Evolutionary conservation across 441 rosid genomes (phyloP), one percentile per base, ranked within the genome.

Genomic region (Brassica balearica): DNA sequence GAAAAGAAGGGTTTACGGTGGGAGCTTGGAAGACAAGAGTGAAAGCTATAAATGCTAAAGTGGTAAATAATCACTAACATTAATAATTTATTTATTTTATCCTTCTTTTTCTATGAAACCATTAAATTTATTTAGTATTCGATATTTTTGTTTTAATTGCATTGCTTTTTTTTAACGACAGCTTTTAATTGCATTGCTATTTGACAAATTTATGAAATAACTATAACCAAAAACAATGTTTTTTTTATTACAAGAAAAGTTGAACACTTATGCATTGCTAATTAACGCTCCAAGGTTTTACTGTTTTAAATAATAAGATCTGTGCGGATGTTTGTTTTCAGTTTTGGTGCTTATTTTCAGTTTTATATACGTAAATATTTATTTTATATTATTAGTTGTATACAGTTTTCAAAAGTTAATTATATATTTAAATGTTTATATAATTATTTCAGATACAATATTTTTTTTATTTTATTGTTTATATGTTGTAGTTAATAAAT

Each of bases 1-100:
- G 15, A 74, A 15, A 17, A 3, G 91, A 87, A 15, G 93, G 29
- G 25, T 71, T 67, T 58, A 48, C 14, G 38, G 93, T 59, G 14
- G 41, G 59, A 68, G 74, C 66, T 63, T 68, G 66, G 17, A 17
- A 12, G 67, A 55, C 41, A 63, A 68, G 78, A 63, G 72, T 69
- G 75, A 38, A 53, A 53, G 61, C 59, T 79, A 68, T 73, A 68
- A 61, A 67, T 70, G 65, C 68, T 6, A 78, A 67, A 53, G 53
- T 64, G 59, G 63, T 58, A 34, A 65, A 17, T 55, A 12, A 71
- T 20, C 5, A 34, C 12, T 19, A 22, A 22, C 27, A 59, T 20
- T 22, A 32, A 14, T 55, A 15, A 17, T 15, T 55, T 1, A 10
- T 48, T 48, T 15, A 3, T 15, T 58, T 58, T 71, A 58, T 70